Conservation (phyloP, 2,329 filamentous ascomycete species). For the Tolypocladium sp. region DNA sequence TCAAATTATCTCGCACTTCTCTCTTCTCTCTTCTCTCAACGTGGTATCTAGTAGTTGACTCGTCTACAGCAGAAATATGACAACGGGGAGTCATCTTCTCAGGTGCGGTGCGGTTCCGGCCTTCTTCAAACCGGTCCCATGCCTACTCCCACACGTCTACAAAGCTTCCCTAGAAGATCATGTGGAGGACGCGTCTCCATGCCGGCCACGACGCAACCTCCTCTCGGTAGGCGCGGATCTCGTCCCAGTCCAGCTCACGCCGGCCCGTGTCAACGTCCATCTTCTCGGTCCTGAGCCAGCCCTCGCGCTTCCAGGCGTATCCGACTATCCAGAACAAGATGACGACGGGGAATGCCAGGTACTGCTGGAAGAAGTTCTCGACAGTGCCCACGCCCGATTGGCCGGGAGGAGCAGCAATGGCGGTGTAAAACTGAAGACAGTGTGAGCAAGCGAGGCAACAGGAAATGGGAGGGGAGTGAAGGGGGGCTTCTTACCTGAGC, state of each 20-base stretch:
- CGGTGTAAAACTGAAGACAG: conserved; percentile 35
- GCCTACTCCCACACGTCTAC: background rate
- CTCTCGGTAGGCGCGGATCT: conserved; percentile 45
- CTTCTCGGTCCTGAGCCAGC: conserved; percentile 47
- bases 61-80: conserved; percentile 7
- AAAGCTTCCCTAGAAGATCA: conserved; percentile 22
- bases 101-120: background rate
- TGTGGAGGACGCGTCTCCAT: conserved; percentile 34
- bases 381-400: conserved; percentile 26
- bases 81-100: background rate
- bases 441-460: background rate
- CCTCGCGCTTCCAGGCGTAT: conserved; percentile 57
- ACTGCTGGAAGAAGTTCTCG: conserved; percentile 45
- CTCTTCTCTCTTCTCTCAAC: background rate
- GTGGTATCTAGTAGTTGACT: conserved; percentile 15
- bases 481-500: conserved; percentile 35
- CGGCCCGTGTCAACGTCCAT: conserved; percentile 62
- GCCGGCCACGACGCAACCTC: conserved; percentile 39
- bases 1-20: background rate
- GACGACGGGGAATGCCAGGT: conserved; percentile 45
- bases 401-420: conserved; percentile 28
- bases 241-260: conserved; percentile 57
- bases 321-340: conserved; percentile 47
- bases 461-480: background rate
- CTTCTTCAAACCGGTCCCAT: background rate